These are phyloP conservation scores for Pleurotus giganteus DNA, from an alignment of 768 basidiomycete species.

Conservation along the genomic window DNA sequence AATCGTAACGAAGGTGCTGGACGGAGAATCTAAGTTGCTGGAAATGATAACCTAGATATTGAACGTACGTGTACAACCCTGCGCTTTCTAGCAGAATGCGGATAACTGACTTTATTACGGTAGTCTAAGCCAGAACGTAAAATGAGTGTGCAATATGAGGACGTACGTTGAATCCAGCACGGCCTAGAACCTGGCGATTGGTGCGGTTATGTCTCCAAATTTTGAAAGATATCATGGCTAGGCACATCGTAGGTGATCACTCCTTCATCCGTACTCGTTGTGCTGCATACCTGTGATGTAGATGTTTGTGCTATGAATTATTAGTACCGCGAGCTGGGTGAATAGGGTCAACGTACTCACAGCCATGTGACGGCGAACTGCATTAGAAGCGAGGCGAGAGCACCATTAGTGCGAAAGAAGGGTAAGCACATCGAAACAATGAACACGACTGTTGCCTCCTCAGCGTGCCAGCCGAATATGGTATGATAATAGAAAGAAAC, in stretches of 20 bases:
- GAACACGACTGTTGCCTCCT: not conserved
- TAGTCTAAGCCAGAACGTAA: too few relatives aligned
- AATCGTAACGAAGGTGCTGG: too few relatives aligned
- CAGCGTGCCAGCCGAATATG: not conserved
- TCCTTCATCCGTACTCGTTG: not conserved
- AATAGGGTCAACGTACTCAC: not conserved
- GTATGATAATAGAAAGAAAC: not conserved
- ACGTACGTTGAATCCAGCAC: not conserved
- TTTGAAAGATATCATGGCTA: not conserved
- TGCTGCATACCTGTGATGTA: not conserved
- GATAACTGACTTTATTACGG: too few relatives aligned
- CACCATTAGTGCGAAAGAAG: too few relatives aligned
- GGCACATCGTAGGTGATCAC: not conserved
- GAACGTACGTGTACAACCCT: too few relatives aligned
- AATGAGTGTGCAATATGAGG: too few relatives aligned
- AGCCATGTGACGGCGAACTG: not conserved
- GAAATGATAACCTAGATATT: too few relatives aligned
- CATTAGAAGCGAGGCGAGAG: too few relatives aligned
- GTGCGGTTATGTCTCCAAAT: not conserved
- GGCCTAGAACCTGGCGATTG: not conserved
- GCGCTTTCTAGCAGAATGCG: too few relatives aligned
- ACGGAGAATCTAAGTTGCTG: too few relatives aligned
- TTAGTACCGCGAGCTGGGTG: not conserved
- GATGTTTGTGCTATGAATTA: not conserved
- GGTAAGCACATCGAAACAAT: too few relatives aligned